Evolutionary conservation across 192 early-diverging fungal genomes (phyloP), one percentile per base, ranked within the genome.

Genomic region (Phlyctochytrium planicorne): DNA sequence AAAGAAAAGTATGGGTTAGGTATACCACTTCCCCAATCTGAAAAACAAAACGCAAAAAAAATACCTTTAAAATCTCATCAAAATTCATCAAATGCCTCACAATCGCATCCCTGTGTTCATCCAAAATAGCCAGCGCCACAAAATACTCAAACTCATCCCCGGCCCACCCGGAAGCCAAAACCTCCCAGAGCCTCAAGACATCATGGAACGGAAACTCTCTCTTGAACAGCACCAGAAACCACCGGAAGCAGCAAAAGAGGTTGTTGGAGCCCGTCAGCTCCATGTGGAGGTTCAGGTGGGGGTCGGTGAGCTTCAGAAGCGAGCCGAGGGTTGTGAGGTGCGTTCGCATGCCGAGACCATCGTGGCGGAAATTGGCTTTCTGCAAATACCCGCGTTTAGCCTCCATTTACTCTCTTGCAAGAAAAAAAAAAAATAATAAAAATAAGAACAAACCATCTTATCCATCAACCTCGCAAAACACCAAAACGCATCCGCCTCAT

Each of bases 181-280:
- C 90, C 71, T 98, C 96, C 97, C 97, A 98, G 27, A 99, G 75
- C 47, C 78, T 64, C 76, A 92, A 74, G 20, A 59, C 65, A 52
- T 75, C 63, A 12, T 52, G 16, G 34, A 66, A 34, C 16, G 32
- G 24, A 33, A 70, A 64, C 47, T 63, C 67, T 2, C 63, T 62
- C 33, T 63, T 69, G 56, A 96, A 99, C 80, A 90, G 91, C 25
- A 97, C 88, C 36, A 99, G 72, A 25, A 98, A 80, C 96, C 96
- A 99, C 34, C 98, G 90, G 82, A 98, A 99, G 75, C 94, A 96
- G 75, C 89, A 94, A 70, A 99, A 99, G 63, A 99, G 83, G 78
- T 99, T 97, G 14, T 12, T 30, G 3, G 65, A 55, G 17, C 67
- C 75, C 20, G 56, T 53, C 12, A 30, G 52, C 2, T 24, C 25